phyloP scores from a whole-genome alignment of 176 grass and related monocot species.

The Zizania latifolia region DNA sequence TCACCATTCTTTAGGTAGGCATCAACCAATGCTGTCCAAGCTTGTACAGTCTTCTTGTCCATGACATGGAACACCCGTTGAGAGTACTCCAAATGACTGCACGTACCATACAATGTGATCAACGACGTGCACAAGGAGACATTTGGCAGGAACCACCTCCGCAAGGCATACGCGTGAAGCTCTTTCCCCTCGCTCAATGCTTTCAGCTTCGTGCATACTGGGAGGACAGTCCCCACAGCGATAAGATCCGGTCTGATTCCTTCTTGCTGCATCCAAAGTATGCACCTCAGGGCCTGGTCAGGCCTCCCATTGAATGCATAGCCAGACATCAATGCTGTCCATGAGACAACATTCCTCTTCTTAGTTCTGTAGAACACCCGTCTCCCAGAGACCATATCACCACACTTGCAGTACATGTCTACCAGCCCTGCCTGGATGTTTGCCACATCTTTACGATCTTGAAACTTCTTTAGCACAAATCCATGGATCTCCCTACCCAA shows the following conservation, averaged over 20 bases:
- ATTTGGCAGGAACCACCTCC: conserved; percentile 75
- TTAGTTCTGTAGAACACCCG: conserved; percentile 67
- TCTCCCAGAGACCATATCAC: conserved; percentile 67
- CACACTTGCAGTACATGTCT: conserved; percentile 94
- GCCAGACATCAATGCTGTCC: conserved; percentile 84
- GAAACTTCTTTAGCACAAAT: conserved; percentile 64
- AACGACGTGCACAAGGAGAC: conserved; percentile 71
- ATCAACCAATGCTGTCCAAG: conserved; percentile 85
- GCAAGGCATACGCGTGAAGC: conserved; percentile 71
- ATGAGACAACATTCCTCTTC: conserved; percentile 66
- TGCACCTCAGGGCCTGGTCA: conserved; percentile 69
- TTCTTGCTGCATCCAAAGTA: conserved; percentile 95
- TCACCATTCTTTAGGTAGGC: conserved; percentile 67
- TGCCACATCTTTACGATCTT: conserved; percentile 40
- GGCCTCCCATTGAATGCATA: conserved; percentile 74
- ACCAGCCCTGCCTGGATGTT: conserved; percentile 67
- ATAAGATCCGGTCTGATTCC: conserved; percentile 65
- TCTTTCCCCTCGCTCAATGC: conserved; percentile 60
- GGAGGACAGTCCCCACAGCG: conserved; percentile 65
- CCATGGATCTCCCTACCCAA: conserved; percentile 84
- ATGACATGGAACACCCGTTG: conserved; percentile 56
- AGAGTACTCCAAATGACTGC: conserved; percentile 52
- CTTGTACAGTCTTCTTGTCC: conserved; percentile 65
- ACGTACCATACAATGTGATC: conserved; percentile 65
- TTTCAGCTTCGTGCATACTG: conserved; percentile 71